Conservation (phyloP, 192 early-diverging fungal genomes). For the Funneliformis geosporum region DNA sequence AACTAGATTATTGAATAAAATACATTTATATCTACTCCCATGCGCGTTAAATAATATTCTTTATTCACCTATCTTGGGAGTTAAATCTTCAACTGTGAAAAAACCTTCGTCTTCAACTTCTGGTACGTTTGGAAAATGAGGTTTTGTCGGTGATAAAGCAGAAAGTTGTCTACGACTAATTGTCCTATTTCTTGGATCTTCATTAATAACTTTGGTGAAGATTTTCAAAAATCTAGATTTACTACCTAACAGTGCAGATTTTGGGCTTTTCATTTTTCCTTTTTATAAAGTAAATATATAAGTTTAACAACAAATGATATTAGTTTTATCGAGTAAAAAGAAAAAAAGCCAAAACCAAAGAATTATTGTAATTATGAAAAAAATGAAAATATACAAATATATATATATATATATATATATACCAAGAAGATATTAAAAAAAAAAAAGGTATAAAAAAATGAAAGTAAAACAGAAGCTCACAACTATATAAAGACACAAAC, state of each 20-base stretch:
- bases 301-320: neutral
- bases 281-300: neutral
- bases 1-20: neutral
- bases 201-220: slow-evolving; percentile 26
- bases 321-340: neutral
- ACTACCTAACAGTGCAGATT: slow-evolving; percentile 1
- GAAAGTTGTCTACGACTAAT: slow-evolving; percentile 19
- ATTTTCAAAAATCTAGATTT: slow-evolving; percentile 30
- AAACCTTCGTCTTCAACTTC: slow-evolving; percentile 32
- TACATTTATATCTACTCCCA: neutral
- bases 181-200: slow-evolving; percentile 18
- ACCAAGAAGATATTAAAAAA: neutral
- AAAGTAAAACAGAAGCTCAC: neutral
- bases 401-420: no score
- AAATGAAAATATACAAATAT: no score
- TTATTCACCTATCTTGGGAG: slow-evolving; percentile 16
- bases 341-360: neutral
- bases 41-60: neutral
- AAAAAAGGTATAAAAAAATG: neutral
- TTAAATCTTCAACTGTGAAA: slow-evolving; percentile 17
- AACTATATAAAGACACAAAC: neutral
- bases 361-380: no score
- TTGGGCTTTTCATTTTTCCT: slow-evolving; percentile 29
- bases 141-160: neutral
- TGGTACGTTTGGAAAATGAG: neutral